Conservation (phyloP, 192 early-diverging fungal genomes). For the Martensiomyces pterosporus region DNA sequence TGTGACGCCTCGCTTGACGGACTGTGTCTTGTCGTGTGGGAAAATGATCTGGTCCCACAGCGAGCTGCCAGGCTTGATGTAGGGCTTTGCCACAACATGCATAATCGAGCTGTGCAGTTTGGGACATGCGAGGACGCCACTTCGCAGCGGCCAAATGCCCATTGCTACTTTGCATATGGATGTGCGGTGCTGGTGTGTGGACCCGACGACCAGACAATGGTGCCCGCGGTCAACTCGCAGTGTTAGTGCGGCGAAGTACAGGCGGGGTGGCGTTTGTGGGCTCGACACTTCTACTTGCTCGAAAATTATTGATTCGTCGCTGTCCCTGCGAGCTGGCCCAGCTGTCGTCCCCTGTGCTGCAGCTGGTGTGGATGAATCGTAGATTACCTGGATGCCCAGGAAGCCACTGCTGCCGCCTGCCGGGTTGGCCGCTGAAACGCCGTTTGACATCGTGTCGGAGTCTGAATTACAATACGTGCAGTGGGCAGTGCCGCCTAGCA, state of each 20-base stretch:
- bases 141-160: background rate
- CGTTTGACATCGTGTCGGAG: too few relatives aligned
- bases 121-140: background rate
- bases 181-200: background rate
- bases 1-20: conserved; percentile 22
- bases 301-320: background rate
- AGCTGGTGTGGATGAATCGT: background rate
- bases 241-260: background rate
- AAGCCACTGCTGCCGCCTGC: too few relatives aligned
- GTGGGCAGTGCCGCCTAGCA: too few relatives aligned
- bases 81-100: conserved; percentile 10
- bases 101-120: conserved; percentile 12
- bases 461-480: too few relatives aligned
- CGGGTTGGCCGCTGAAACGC: too few relatives aligned
- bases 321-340: background rate
- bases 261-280: background rate
- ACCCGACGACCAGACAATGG: background rate
- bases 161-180: background rate
- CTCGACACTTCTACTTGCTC: too few relatives aligned
- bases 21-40: conserved; percentile 41
- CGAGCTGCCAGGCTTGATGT: conserved; percentile 33
- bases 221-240: background rate
- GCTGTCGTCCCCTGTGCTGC: background rate
- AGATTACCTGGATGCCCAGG: too few relatives aligned
- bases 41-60: conserved; percentile 44